Conservation (phyloP, 768 basidiomycete genomes). For the Crucibulum laeve region DNA sequence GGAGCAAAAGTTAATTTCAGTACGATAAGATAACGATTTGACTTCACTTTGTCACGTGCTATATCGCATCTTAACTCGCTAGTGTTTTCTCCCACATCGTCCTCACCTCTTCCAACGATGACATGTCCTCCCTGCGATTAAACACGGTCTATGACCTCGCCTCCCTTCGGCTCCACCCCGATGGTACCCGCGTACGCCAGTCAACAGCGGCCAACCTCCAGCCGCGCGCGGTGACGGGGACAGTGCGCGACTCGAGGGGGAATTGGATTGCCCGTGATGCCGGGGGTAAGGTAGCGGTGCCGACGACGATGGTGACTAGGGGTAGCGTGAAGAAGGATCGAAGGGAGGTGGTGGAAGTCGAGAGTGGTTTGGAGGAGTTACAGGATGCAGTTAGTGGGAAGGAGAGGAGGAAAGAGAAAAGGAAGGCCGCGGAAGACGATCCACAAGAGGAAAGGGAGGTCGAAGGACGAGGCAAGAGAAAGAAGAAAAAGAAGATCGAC, state of each 20-base stretch:
- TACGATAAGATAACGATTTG: too few relatives aligned
- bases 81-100: too few relatives aligned
- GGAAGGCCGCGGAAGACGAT: conserved; percentile 6
- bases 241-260: conserved; percentile 42
- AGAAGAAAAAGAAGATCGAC: conserved; percentile 15
- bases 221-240: conserved; percentile 26
- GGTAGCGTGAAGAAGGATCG: conserved; percentile 1
- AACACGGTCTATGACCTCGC: conserved; percentile 65
- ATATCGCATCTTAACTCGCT: neutral
- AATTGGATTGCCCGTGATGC: conserved; percentile 71
- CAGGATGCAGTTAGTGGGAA: conserved; percentile 10
- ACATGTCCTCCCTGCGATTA: too few relatives aligned
- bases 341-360: too few relatives aligned
- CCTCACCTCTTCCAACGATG: too few relatives aligned
- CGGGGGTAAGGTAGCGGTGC: conserved; percentile 42
- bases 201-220: conserved; percentile 28
- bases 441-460: conserved; percentile 8
- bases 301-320: conserved; percentile 10
- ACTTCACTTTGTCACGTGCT: too few relatives aligned
- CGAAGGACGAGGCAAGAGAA: conserved; percentile 8
- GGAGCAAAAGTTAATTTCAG: too few relatives aligned
- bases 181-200: conserved; percentile 57
- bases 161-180: conserved; percentile 58
- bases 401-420: conserved; percentile 14
- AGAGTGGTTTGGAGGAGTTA: too few relatives aligned